These are phyloP conservation scores for Ceratopteris richardii DNA, from an alignment of 75 land plant genomes.

Conservation along the genomic window DNA sequence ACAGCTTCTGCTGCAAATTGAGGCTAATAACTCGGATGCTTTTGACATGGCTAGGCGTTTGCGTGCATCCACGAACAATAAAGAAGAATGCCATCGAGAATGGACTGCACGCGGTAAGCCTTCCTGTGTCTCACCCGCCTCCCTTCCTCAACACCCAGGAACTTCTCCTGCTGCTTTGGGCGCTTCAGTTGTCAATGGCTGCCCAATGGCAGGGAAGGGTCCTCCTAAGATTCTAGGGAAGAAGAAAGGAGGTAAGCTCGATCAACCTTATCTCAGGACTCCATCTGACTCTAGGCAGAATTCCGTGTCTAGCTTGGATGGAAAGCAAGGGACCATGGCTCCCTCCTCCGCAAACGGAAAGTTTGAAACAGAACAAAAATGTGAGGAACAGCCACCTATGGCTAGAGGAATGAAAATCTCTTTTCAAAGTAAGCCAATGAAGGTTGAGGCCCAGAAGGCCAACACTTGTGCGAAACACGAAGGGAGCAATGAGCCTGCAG, in stretches of 20 bases:
- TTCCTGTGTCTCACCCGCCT: neutral
- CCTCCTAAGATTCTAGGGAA: conserved; percentile 40
- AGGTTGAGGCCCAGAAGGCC: no score
- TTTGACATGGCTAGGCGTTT: conserved; percentile 47
- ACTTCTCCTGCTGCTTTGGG: conserved; percentile 9
- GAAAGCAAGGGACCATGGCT: neutral
- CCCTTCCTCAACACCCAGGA: conserved; percentile 10
- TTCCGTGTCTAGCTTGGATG: neutral
- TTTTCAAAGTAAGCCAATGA: no score
- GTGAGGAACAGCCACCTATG: no score
- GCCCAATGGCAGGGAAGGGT: conserved; percentile 56
- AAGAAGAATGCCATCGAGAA: conserved; percentile 24
- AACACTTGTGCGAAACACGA: no score
- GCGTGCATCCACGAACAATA: conserved; percentile 9
- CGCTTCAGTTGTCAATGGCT: conserved; percentile 65
- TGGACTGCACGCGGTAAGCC: conserved; percentile 14
- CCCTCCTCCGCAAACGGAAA: no score
- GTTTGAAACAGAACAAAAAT: no score
- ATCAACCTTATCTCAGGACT: neutral
- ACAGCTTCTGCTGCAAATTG: conserved; percentile 31
- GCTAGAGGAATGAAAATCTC: no score
- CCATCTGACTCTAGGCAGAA: neutral
- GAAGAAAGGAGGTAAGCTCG: conserved; percentile 30
- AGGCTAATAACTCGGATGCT: conserved; percentile 46
- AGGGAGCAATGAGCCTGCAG: no score